Base-by-base conservation (phyloP, 768 basidiomycete species). In the Auricularia auricula-judae region DNA sequence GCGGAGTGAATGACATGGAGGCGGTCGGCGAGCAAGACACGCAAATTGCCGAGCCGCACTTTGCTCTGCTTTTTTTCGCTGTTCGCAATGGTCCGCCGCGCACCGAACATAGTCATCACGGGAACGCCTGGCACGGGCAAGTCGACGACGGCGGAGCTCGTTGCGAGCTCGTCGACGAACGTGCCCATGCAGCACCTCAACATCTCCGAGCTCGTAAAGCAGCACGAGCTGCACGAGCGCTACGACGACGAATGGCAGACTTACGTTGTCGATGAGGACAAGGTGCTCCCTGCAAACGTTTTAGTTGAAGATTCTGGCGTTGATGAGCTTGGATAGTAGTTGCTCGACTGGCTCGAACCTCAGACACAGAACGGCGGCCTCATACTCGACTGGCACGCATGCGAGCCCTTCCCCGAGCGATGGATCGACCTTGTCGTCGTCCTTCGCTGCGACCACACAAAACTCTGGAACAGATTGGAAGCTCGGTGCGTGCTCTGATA, bases 361-460 rank as follows among this genome's bases (percentile, higher is more conserved):
- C 70, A 89, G 34, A 83, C 82, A 0, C 75, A 81, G 0, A 77
- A 76, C 54, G 94, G 93, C 8, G 91, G 91, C 18, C 76, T 94
- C 66, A 85, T 97, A 64, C 86, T 97, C 35, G 93, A 97, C 75
- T 96, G 94, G 92, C 93, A 97, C 72, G 90, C 90, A 23, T 94
- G 92, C 75, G 93, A 93, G 67, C 75, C 86, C 42, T 99, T 95
- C 69, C 97, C 97, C 0, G 94, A 99, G 75, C 84, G 96, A 64
- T 98, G 97, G 97, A 81, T 89, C 29, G 97, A 99, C 76, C 81
- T 98, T 36, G 94, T 97, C 59, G 86, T 98, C 44, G 94, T 98
- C 39, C 77, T 98, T 7, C 85, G 88, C 11, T 98, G 95, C 70
- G 81, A 97, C 71, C 96, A 98, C 73, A 82, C 87, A 3, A 76